Evolutionary conservation across 179 eudicot species (phyloP), one percentile per base, ranked within the genome.

Genomic region (Actinidia chinensis): DNA sequence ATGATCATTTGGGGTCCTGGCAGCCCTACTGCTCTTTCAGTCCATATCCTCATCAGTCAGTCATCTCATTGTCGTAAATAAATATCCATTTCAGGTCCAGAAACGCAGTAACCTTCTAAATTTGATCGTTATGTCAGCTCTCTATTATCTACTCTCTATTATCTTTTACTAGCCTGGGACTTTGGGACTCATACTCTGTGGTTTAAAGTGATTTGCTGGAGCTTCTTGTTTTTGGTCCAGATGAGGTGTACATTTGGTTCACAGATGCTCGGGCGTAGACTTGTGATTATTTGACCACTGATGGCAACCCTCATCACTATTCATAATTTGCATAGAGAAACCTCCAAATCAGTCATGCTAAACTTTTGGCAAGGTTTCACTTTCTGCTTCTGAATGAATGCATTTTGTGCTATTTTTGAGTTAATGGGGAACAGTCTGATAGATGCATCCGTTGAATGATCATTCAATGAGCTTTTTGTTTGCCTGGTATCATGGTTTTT

Each of bases 341-440:
- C n/a, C 89, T 70, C 97, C 94, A 68, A 89, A 85, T 85, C 97
- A 94, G 80, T 88, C 95, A 90, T 91, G 97, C 98, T 70, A 97
- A 92, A 55, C 94, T 89, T 68, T 79, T 95, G 76, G n/a, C n/a
- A 96, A 94, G 80, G 91, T 92, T 42, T 72, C 97, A 4, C 93
- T n/a, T 89, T 77, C 80, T 96, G 61, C 97, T 92, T 46, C 90
- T n/a, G n/a, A n/a, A n/a, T 92, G 85, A 87, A 91, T 87, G 97
- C 97, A 28, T 88, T 87, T 80, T 83, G 85, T 78, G 95, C 97
- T 44, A 71, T 81, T 36, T 96, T 87, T 83, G 97, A 91, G 83
- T 83, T 96, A 54, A 86, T 92, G 97, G 97, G 97, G 64, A 86
- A 81, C 80, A 60, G 91, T 23, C 69, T 70, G 86, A 85, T 81